phyloP scores from a whole-genome alignment of 169 alveolate species.

The Eimeria praecox region DNA sequence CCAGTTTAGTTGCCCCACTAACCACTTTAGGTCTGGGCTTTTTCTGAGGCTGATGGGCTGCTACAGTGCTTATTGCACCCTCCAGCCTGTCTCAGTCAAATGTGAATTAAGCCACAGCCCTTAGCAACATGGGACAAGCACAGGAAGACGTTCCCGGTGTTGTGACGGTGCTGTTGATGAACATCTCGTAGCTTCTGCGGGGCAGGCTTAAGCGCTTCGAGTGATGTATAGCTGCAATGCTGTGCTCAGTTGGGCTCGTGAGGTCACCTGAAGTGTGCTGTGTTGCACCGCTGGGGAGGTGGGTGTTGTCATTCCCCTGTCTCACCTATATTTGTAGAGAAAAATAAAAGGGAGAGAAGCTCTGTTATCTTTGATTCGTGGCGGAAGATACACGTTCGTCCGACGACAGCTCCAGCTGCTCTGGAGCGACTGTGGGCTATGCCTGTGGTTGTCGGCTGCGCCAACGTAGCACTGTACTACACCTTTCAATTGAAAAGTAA shows the following conservation, averaged over 20 bases:
- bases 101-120: too few species aligned
- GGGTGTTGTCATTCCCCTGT: neutral
- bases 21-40: neutral
- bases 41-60: neutral
- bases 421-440: neutral
- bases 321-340: neutral
- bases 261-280: neutral
- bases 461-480: neutral
- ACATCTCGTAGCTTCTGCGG: neutral
- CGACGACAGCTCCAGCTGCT: neutral
- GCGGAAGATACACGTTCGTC: neutral
- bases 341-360: neutral
- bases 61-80: neutral
- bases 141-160: neutral
- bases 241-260: neutral
- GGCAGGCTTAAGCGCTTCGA: neutral
- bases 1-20: neutral
- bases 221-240: neutral
- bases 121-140: neutral
- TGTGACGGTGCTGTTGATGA: neutral
- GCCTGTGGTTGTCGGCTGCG: slow-evolving; percentile 6
- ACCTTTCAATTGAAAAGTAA: neutral
- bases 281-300: neutral
- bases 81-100: neutral
- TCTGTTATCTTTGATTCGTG: neutral